These are phyloP conservation scores for Dentipellis fragilis DNA, from an alignment of 768 basidiomycete species.

Conservation along the genomic window DNA sequence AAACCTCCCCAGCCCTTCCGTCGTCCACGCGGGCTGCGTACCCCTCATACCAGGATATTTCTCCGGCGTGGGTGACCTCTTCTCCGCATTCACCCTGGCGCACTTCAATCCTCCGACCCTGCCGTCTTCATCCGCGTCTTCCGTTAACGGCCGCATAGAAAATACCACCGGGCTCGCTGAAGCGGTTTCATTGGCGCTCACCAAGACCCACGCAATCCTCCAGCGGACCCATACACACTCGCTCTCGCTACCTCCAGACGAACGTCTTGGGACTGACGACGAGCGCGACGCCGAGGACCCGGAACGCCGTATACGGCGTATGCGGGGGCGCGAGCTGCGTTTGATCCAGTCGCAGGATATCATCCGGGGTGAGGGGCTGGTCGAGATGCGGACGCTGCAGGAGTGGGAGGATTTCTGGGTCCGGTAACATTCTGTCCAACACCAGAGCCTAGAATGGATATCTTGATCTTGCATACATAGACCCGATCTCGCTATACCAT, in stretches of 20 bases:
- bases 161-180: slow-evolving; percentile 35
- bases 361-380: slow-evolving; percentile 21
- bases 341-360: slow-evolving; percentile 72
- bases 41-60: slow-evolving; percentile 85
- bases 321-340: slow-evolving; percentile 79
- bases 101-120: slow-evolving; percentile 42
- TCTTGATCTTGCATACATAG: too few relatives aligned
- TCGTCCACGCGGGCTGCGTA: slow-evolving; percentile 62
- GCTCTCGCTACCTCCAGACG: slow-evolving; percentile 44
- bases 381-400: not conserved
- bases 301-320: slow-evolving; percentile 55
- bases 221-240: slow-evolving; percentile 49
- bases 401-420: slow-evolving; percentile 1
- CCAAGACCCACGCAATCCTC: slow-evolving; percentile 68
- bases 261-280: slow-evolving; percentile 59
- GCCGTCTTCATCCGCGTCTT: slow-evolving; percentile 6
- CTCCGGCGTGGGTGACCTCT: slow-evolving; percentile 94
- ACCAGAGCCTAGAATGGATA: too few relatives aligned
- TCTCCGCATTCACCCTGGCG: slow-evolving; percentile 83
- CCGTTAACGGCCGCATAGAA: not conserved
- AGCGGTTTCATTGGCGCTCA: slow-evolving; percentile 60
- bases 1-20: slow-evolving; percentile 20
- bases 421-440: not conserved
- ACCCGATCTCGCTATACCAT: too few relatives aligned
- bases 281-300: slow-evolving; percentile 62